A percentile compares a stretch with the other conserved stretches of the same genome.
Conservation (phyloP, 2,329 filamentous ascomycete genomes). For the Hawksworthiomyces lignivorus region DNA sequence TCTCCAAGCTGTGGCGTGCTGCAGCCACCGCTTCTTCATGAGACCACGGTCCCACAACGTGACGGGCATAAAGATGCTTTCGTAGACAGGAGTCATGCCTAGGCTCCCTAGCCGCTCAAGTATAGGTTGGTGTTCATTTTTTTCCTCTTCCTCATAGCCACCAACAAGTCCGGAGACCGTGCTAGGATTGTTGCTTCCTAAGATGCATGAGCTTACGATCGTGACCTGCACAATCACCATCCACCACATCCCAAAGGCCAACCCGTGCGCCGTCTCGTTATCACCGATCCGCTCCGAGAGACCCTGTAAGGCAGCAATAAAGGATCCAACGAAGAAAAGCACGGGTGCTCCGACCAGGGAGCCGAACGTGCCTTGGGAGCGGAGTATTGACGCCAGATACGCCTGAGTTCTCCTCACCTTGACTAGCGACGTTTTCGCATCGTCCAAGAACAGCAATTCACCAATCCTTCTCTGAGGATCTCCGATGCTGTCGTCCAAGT, state of each 20-base stretch:
- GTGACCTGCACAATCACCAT: slow-evolving; percentile 5
- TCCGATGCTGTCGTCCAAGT: slow-evolving; percentile 1
- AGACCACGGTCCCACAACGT: slow-evolving; percentile 3
- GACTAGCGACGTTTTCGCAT: background rate
- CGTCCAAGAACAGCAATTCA: background rate
- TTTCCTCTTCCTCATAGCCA: background rate
- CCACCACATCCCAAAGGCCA: slow-evolving; percentile 7
- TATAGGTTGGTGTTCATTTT: too few species aligned
- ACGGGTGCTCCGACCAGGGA: slow-evolving; percentile 1
- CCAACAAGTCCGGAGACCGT: slow-evolving; percentile 3
- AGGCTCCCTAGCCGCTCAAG: background rate
- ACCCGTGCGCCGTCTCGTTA: slow-evolving; percentile 1
- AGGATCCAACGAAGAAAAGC: slow-evolving; percentile 1
- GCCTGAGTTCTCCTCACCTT: background rate
- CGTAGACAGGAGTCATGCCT: background rate
- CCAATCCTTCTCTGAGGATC: background rate
- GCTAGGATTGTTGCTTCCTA: slow-evolving; percentile 6
- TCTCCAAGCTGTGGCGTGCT: background rate
- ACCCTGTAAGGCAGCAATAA: background rate
- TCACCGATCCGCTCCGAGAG: slow-evolving; percentile 2
- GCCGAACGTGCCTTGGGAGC: slow-evolving; percentile 3
- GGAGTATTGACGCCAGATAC: background rate
- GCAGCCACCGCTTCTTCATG: slow-evolving; percentile 2
- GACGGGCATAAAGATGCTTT: slow-evolving; percentile 4
- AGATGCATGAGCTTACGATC: slow-evolving; percentile 4